Evolutionary conservation across 2,329 filamentous ascomycete species (phyloP), one percentile per base, ranked within the genome.

Genomic region (Orbilia brochopaga): DNA sequence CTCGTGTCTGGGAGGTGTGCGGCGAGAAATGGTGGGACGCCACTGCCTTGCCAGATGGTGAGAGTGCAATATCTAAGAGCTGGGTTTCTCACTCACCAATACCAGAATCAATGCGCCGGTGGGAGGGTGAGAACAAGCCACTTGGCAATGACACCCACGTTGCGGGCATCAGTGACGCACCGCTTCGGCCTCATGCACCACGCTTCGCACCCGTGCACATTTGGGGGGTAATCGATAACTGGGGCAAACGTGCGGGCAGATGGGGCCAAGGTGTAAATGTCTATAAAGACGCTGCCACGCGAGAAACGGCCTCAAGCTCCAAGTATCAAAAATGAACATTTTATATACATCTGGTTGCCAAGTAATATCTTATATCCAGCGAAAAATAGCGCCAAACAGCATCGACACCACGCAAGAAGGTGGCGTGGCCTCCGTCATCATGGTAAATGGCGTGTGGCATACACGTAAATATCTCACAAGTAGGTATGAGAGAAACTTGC

Each of bases 1-100:
- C 88, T 74, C 82, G 90, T n/a, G 80, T 94, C 1, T 94, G 90
- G 90, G 90, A 94, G 80, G 86, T 94, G 78, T 93, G 90, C 78
- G 86, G 89, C 17, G 82, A 82, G 40, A 82, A 79, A 6, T 92
- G 90, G 89, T 89, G 88, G 85, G 51, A 60, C 30, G 60, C 54
- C 8, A 54, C 63, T 5, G 42, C 30, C 27, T 13, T 32, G 13
- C 30, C 50, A 5, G 27, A 23, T 24, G 24, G 54, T 19, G 55
- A 37, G 6, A 13, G 30, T 30, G 7, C 51, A 10, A 46, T 32
- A 32, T 8, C 27, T 3, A 8, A 32, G 30, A 61, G 17, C 11
- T 4, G 52, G 44, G 48, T 72, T 52, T 48, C 67, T 48, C 60
- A 65, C 51, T 56, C 55, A 32, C 67, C 67, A 10, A 46, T 72